A percentile compares a stretch with the other conserved stretches of the same genome.
Conservation (phyloP, 768 basidiomycete species). For the Lactarius psammicola region DNA sequence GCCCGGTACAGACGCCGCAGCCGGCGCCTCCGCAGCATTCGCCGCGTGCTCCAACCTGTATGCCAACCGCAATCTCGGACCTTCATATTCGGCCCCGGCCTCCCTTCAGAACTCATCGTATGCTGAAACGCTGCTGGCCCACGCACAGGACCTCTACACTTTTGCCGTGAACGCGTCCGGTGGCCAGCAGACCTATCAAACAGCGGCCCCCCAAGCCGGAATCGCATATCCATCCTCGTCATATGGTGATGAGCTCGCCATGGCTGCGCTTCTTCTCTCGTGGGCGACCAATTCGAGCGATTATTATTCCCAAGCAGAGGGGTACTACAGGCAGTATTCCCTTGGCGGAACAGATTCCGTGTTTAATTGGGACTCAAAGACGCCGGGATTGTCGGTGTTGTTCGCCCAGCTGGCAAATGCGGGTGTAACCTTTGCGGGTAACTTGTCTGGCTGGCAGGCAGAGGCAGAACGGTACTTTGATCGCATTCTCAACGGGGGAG, state of each 20-base stretch:
- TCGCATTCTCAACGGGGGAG: slow-evolving; percentile 55
- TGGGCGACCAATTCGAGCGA: slow-evolving; percentile 62
- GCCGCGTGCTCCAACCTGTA: slow-evolving; percentile 85
- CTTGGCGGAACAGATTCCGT: slow-evolving; percentile 53
- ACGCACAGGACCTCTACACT: slow-evolving; percentile 71
- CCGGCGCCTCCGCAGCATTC: slow-evolving; percentile 82
- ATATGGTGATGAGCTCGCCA: slow-evolving; percentile 69
- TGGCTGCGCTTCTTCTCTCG: slow-evolving; percentile 76
- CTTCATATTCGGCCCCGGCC: slow-evolving; percentile 55
- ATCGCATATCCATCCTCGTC: slow-evolving; percentile 68
- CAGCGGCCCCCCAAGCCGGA: slow-evolving; percentile 61
- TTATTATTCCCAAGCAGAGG: slow-evolving; percentile 61
- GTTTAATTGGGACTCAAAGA: slow-evolving; percentile 90
- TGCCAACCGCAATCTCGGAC: slow-evolving; percentile 54
- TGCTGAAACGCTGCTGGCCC: slow-evolving; percentile 62
- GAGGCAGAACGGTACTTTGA: slow-evolving; percentile 80
- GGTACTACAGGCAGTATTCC: slow-evolving; percentile 56
- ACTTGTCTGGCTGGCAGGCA: slow-evolving; percentile 62
- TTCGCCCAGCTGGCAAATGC: slow-evolving; percentile 70
- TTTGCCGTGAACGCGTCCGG: slow-evolving; percentile 71
- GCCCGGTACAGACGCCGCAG: slow-evolving; percentile 90
- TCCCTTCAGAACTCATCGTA: slow-evolving; percentile 73
- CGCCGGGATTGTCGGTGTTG: slow-evolving; percentile 70
- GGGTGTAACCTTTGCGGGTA: slow-evolving; percentile 48
- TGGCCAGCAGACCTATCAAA: slow-evolving; percentile 63